These are phyloP conservation scores for Cladophialophora immunda DNA, from an alignment of 2,329 filamentous ascomycete genomes.

Conservation along the genomic window DNA sequence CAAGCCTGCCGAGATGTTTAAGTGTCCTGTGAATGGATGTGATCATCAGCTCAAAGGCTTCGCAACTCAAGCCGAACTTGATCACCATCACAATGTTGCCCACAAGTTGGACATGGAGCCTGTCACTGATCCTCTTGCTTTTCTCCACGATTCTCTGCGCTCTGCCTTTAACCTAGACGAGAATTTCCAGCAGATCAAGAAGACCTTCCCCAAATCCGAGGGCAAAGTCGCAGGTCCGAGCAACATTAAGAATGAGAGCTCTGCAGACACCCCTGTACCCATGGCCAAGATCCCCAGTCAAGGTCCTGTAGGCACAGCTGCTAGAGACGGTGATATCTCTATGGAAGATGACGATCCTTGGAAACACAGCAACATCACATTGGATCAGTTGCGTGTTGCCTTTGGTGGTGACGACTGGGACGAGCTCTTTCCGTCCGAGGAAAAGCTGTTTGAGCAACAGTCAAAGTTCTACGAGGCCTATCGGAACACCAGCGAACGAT, in stretches of 20 bases:
- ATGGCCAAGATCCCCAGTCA: slow-evolving; percentile 36
- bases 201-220: slow-evolving; percentile 42
- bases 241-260: slow-evolving; percentile 33
- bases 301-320: slow-evolving; percentile 9
- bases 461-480: slow-evolving; percentile 33
- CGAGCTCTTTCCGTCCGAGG: slow-evolving; percentile 37
- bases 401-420: slow-evolving; percentile 41
- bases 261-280: slow-evolving; percentile 31
- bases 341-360: slow-evolving; percentile 33
- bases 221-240: slow-evolving; percentile 13
- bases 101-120: slow-evolving; percentile 59
- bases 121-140: slow-evolving; percentile 65
- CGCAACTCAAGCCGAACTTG: slow-evolving; percentile 61
- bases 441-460: slow-evolving; percentile 30
- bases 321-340: slow-evolving; percentile 11
- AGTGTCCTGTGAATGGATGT: slow-evolving; percentile 62
- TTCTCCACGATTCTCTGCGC: slow-evolving; percentile 62
- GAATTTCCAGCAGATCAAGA: slow-evolving; percentile 52
- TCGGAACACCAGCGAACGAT: slow-evolving; percentile 33
- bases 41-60: slow-evolving; percentile 65
- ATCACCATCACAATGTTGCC: slow-evolving; percentile 62
- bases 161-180: slow-evolving; percentile 59
- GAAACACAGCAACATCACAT: slow-evolving; percentile 35
- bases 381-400: slow-evolving; percentile 34
- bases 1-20: slow-evolving; percentile 57